phyloP scores from a whole-genome alignment of 148 eudicot species.

The Euryodendron excelsum region DNA sequence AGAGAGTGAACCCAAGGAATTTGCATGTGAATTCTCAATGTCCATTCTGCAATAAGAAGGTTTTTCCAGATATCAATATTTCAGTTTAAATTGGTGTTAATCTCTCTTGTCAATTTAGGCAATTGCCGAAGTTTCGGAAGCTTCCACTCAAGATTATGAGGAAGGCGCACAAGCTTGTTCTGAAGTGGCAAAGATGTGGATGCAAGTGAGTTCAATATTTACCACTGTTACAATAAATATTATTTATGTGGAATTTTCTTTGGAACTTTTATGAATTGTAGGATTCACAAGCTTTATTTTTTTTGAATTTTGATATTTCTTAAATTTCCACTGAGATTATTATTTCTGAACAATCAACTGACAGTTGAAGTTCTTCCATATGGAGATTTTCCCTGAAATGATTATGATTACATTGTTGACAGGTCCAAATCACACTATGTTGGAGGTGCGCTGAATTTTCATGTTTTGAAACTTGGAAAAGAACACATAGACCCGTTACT shows the following conservation, averaged over 20 bases:
- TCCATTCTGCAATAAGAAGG: too few species aligned
- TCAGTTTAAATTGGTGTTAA: too few species aligned
- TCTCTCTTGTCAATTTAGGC: constrained; percentile 43
- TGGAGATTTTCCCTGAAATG: constrained; percentile 5
- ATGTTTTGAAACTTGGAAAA: constrained; percentile 11
- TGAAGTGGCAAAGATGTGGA: constrained; percentile 81
- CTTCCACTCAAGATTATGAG: constrained; percentile 75
- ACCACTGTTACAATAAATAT: too few species aligned
- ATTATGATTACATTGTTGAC: constrained; percentile 33
- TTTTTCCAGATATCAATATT: too few species aligned
- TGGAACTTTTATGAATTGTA: too few species aligned
- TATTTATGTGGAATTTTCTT: too few species aligned
- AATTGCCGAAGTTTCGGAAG: constrained; percentile 90
- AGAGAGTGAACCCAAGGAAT: too few species aligned
- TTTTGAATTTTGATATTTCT: too few species aligned
- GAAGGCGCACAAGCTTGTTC: constrained; percentile 83
- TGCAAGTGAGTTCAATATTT: constrained; percentile 78
- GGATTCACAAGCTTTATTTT: constrained; percentile 1
- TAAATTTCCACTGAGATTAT: too few species aligned
- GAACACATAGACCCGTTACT: background rate
- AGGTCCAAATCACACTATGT: constrained; percentile 97
- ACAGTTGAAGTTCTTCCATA: background rate
- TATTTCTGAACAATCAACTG: background rate
- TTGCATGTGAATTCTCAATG: too few species aligned
- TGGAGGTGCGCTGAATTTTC: constrained; percentile 59